A percentile compares a stretch with the other conserved stretches of the same genome.
phyloP scores from a whole-genome alignment of 2,329 filamentous ascomycete genomes.

The Penicillium thymicola region DNA sequence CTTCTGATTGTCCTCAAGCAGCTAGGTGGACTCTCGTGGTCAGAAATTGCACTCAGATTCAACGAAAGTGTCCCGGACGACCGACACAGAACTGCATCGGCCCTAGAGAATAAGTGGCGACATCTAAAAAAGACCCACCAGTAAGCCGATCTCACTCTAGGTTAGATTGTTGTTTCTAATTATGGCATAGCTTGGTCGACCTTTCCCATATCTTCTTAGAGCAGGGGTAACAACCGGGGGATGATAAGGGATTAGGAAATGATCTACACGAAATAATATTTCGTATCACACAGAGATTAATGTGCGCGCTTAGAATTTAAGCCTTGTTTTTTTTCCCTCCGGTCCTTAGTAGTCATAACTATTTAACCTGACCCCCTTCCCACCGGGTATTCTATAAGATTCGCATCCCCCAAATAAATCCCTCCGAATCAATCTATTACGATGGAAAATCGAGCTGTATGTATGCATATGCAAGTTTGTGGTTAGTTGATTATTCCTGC shows the following conservation, averaged over 20 bases:
- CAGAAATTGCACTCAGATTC: constrained; percentile 3
- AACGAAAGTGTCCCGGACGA: constrained; percentile 4
- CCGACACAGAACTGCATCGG: constrained; percentile 9
- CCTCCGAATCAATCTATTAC: not conserved
- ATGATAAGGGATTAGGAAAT: not conserved
- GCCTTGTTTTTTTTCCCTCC: no score
- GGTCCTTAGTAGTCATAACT: no score
- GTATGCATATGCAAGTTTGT: not conserved
- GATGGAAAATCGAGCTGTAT: not conserved
- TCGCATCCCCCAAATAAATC: not conserved
- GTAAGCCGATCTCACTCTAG: not conserved
- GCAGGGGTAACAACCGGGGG: not conserved
- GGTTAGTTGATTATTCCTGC: not conserved
- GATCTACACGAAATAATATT: not conserved
- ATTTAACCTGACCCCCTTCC: not conserved
- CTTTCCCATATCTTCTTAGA: not conserved
- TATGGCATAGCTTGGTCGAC: not conserved
- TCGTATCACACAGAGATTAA: not conserved
- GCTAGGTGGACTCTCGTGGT: not conserved
- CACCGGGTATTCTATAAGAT: not conserved
- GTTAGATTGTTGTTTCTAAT: not conserved
- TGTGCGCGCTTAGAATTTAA: not conserved
- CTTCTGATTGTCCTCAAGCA: constrained; percentile 6
- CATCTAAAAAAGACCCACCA: not conserved
- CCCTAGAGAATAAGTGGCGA: constrained; percentile 13